Evolutionary conservation across 2,329 filamentous ascomycete genomes (phyloP), one percentile per base, ranked within the genome.

Genomic region (Hypoxylon sp.): DNA sequence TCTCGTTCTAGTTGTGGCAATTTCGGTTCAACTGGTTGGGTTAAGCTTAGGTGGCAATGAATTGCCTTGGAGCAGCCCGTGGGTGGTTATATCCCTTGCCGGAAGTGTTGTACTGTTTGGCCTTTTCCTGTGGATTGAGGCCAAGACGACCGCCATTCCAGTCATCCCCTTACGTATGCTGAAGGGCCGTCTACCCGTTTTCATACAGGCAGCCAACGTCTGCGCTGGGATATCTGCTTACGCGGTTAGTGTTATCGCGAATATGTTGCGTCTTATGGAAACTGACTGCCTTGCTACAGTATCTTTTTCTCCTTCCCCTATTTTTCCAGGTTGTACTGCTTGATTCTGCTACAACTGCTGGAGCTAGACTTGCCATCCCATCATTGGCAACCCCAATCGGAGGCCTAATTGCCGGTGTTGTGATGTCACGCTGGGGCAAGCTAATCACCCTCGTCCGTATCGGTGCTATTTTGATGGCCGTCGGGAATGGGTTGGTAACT

Each of bases 301-400:
- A 92, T 70, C 81, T 92, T 14, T 92, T 93, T 80, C 90, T 91
- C 74, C 84, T 91, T 0, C 91, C 91, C 0, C 81, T 93, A 4
- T 92, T 91, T 80, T 93, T 92, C 75, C 90, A 92, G 72, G 88
- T 88, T 0, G 88, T 92, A 6, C 83, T 91, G 2, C 79, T 88
- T 1, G 89, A 92, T 66, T 88, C 88, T 0, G 87, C 91, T 0
- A 89, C 90, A 0, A 83, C 84, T 13, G 90, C 91, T 0, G 90
- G 91, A 0, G 84, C 89, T 5, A 86, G 90, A 1, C 85, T 93
- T 6, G 85, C 89, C 0, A 85, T 90, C 1, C 88, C 90, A 1
- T 90, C 89, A 0, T 74, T 92, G 8, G 88, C 86, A 0, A 85
- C 85, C 0, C 88, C 88, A 1, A 75, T 86, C 56, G 87, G 88